These are phyloP conservation scores for Effrenium voratum DNA, from an alignment of 73 alveolate species.

Conservation along the genomic window DNA sequence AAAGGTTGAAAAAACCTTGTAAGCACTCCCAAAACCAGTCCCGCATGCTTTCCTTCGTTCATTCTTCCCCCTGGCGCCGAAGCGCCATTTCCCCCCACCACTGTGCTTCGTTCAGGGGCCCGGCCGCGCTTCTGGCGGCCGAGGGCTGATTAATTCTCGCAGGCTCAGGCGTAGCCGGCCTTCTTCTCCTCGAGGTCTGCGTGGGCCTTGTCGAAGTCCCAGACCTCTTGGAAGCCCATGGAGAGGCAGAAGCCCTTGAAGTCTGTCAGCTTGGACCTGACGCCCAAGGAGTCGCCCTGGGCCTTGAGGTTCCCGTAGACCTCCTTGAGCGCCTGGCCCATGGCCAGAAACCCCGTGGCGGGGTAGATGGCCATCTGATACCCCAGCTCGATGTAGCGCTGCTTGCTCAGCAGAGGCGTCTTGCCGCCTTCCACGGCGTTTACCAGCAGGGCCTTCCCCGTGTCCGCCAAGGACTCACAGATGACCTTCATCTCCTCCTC, in stretches of 20 bases:
- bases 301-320: constrained; percentile 45
- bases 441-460: constrained; percentile 72
- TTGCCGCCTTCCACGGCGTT: constrained; percentile 85
- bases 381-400: constrained; percentile 82
- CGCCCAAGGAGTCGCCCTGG: constrained; percentile 6
- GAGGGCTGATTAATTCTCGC: too few species aligned
- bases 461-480: constrained; percentile 46
- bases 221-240: constrained; percentile 78
- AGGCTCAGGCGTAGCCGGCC: too few species aligned
- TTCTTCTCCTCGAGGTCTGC: constrained; percentile 66
- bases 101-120: too few species aligned
- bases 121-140: too few species aligned
- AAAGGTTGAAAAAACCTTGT: too few species aligned
- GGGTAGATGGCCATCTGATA: constrained; percentile 83
- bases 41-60: too few species aligned
- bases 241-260: constrained; percentile 71
- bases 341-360: constrained; percentile 85
- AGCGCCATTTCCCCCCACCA: too few species aligned
- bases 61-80: too few species aligned
- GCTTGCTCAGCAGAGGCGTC: constrained; percentile 60
- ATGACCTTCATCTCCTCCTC: constrained; percentile 80
- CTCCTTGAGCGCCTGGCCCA: constrained; percentile 70
- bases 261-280: constrained; percentile 40
- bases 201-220: constrained; percentile 68
- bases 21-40: too few species aligned